Evolutionary conservation across 1,284 basidiomycete genomes (phyloP).

Genomic region (Earliella scabrosa): DNA sequence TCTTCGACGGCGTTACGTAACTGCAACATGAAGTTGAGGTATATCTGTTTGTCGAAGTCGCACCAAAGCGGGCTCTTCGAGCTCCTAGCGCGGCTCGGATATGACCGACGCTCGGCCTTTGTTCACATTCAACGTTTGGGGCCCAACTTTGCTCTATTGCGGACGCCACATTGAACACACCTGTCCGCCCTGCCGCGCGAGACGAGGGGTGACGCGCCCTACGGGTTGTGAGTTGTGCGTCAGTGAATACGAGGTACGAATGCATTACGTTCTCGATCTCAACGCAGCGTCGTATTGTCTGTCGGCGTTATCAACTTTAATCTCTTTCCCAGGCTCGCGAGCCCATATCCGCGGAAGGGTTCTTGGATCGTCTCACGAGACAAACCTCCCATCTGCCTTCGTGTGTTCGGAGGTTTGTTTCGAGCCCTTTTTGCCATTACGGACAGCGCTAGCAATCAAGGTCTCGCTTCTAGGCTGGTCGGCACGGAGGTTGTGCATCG

Average conservation of each 20-base stretch:
- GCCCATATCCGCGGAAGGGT: background rate
- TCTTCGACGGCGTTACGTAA: background rate
- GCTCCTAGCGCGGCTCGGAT: background rate
- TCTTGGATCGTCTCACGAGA: background rate
- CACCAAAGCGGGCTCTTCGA: no score
- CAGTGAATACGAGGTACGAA: no score
- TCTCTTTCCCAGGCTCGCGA: background rate
- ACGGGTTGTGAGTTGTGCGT: no score
- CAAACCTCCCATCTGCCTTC: background rate
- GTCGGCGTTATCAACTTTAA: background rate
- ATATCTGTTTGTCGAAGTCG: no score
- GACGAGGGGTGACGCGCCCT: no score
- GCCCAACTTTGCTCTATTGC: no score
- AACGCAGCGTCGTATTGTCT: background rate
- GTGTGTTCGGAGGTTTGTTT: background rate
- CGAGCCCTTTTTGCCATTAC: slow-evolving; percentile 2
- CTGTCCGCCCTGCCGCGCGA: no score
- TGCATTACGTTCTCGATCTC: background rate
- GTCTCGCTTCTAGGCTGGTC: slow-evolving; percentile 5
- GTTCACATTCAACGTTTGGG: background rate
- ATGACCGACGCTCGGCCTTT: background rate
- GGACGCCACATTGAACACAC: no score
- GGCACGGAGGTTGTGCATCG: slow-evolving; percentile 1
- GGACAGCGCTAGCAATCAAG: background rate
- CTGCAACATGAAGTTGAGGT: background rate